Percentiles rank a stretch among this genome's conserved stretches.
phyloP scores from a whole-genome alignment of 2,329 filamentous ascomycete species.

The Ophiocordyceps camponoti-floridani region DNA sequence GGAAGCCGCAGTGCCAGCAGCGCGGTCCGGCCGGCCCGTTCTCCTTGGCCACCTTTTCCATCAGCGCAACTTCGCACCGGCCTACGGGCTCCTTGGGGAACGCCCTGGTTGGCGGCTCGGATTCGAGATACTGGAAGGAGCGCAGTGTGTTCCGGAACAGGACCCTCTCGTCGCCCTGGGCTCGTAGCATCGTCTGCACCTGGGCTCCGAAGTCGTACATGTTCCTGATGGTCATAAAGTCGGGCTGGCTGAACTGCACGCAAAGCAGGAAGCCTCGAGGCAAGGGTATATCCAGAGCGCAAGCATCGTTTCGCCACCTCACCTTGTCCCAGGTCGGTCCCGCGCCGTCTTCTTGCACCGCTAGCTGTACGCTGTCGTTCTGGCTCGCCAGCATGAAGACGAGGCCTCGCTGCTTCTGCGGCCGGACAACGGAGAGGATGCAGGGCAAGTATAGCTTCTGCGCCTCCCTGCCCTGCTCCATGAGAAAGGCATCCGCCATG shows the following conservation, averaged over 20 bases:
- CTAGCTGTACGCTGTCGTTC: conserved; percentile 56
- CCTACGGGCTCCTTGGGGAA: conserved; percentile 62
- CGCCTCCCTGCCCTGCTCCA: conserved; percentile 52
- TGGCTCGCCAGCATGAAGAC: conserved; percentile 65
- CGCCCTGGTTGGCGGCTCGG: conserved; percentile 44
- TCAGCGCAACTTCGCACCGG: conserved; percentile 56
- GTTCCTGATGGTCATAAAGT: conserved; percentile 63
- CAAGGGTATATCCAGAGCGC: conserved; percentile 48
- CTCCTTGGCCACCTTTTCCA: conserved; percentile 51
- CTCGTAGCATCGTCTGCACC: conserved; percentile 52
- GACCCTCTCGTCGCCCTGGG: conserved; percentile 49
- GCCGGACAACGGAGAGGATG: conserved; percentile 57
- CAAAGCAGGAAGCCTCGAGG: conserved; percentile 60
- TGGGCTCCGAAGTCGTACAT: conserved; percentile 74
- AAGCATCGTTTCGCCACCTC: conserved; percentile 54
- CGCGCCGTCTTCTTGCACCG: conserved; percentile 47
- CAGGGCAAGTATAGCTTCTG: conserved; percentile 55
- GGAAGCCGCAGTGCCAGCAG: conserved; percentile 60
- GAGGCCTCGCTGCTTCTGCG: conserved; percentile 48
- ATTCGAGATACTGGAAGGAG: conserved; percentile 68
- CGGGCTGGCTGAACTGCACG: conserved; percentile 54
- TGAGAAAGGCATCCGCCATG: conserved; percentile 54
- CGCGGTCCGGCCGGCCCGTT: conserved; percentile 56
- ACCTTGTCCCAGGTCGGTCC: conserved; percentile 71
- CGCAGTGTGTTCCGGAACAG: conserved; percentile 53